These are phyloP conservation scores for Neofusicoccum sp. DNA, from an alignment of 2,329 filamentous ascomycete species.

Conservation along the genomic window DNA sequence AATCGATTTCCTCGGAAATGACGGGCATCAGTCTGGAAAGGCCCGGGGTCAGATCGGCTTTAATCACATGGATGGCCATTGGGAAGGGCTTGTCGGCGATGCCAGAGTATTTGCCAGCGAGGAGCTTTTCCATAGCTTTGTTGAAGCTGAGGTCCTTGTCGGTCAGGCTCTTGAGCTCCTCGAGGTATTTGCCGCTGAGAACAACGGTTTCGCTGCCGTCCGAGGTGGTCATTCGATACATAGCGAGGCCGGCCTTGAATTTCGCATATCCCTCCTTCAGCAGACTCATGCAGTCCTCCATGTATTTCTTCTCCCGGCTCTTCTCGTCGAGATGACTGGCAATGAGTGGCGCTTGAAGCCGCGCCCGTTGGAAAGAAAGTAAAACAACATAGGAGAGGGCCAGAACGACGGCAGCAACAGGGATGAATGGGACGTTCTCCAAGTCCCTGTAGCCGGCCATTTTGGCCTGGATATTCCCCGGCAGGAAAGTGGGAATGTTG, in stretches of 20 bases:
- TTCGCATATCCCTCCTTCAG: slow-evolving; percentile 16
- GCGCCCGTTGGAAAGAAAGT: background rate
- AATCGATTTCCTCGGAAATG: slow-evolving; percentile 32
- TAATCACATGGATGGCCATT: slow-evolving; percentile 27
- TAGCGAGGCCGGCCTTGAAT: slow-evolving; percentile 8
- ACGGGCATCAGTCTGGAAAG: slow-evolving; percentile 31
- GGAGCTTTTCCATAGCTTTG: slow-evolving; percentile 23
- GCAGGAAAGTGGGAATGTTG: slow-evolving; percentile 12
- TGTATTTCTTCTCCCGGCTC: slow-evolving; percentile 12
- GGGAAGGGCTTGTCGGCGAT: background rate
- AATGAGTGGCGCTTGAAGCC: slow-evolving; percentile 7
- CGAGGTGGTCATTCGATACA: slow-evolving; percentile 14
- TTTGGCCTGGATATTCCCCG: background rate
- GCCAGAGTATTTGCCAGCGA: slow-evolving; percentile 22
- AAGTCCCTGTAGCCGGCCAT: slow-evolving; percentile 5
- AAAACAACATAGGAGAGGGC: slow-evolving; percentile 5
- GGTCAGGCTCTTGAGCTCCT: slow-evolving; percentile 32
- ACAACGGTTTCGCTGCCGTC: slow-evolving; percentile 26
- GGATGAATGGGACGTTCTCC: background rate
- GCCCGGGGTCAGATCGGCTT: slow-evolving; percentile 34
- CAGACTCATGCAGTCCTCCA: background rate
- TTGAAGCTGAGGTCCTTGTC: slow-evolving; percentile 35
- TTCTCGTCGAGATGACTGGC: slow-evolving; percentile 4
- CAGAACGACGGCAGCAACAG: background rate
- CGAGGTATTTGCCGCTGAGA: slow-evolving; percentile 29